These are phyloP conservation scores for Microstroma glucosiphilum DNA, from an alignment of 1,284 basidiomycete genomes.

Conservation along the genomic window DNA sequence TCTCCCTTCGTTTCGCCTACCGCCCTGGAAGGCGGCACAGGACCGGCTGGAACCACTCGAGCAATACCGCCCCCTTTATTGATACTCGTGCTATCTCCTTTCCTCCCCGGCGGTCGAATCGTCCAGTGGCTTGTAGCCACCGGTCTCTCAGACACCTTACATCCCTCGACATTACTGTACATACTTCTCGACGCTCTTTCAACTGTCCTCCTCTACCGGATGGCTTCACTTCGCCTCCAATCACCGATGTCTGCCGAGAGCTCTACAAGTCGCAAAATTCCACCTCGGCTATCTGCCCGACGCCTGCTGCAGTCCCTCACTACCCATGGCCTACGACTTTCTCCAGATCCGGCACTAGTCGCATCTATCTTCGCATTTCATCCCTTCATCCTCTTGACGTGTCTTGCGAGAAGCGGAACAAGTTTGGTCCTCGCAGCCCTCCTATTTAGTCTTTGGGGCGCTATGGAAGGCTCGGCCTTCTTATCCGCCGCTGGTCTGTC, in stretches of 20 bases:
- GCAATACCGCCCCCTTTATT: constrained; percentile 27
- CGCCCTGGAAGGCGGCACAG: constrained; percentile 17
- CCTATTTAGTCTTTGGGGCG: constrained; percentile 66
- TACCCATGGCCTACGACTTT: not conserved
- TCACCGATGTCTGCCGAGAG: constrained; percentile 61
- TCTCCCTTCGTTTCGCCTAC: constrained; percentile 12
- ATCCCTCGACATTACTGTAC: constrained; percentile 44
- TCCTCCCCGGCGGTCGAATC: not conserved
- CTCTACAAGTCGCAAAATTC: constrained; percentile 16
- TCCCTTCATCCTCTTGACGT: constrained; percentile 74
- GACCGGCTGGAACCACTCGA: constrained; percentile 65
- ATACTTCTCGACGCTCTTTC: constrained; percentile 54
- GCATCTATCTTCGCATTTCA: constrained; percentile 65
- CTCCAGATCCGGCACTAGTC: constrained; percentile 16
- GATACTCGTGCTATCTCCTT: not conserved
- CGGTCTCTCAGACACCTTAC: not conserved
- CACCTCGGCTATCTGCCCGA: not conserved
- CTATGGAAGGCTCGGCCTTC: constrained; percentile 57
- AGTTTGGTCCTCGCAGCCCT: constrained; percentile 69
- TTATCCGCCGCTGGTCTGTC: constrained; percentile 4
- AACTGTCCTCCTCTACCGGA: constrained; percentile 14
- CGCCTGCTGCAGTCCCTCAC: constrained; percentile 6
- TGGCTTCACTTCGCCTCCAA: constrained; percentile 61
- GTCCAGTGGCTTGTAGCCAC: not conserved
- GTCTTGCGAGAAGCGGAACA: constrained; percentile 71